A percentile compares a stretch with the other conserved stretches of the same genome.
These are phyloP conservation scores for Podospora pseudopauciseta DNA, from an alignment of 495 filamentous ascomycete species.

Conservation along the genomic window DNA sequence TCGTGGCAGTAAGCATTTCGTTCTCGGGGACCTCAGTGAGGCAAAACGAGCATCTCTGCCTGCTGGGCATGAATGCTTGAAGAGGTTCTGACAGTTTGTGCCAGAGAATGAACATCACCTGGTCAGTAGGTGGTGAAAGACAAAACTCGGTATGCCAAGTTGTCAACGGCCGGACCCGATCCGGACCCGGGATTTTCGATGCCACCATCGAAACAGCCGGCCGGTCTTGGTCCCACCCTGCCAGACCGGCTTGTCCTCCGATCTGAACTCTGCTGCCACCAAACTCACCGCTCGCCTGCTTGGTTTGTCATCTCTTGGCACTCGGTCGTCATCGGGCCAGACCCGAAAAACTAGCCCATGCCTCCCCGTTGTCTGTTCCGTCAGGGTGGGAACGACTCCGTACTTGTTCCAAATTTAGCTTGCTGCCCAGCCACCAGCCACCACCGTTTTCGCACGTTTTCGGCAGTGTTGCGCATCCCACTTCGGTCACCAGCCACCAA, in stretches of 20 bases:
- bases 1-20: not conserved
- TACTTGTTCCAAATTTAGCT: conserved; percentile 4
- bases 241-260: not conserved
- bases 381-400: conserved; percentile 2
- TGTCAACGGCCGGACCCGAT: conserved; percentile 8
- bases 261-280: not conserved
- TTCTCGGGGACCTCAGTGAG: not conserved
- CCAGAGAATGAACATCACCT: not conserved
- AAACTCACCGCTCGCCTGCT: conserved; percentile 2
- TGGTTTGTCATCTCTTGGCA: not conserved
- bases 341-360: not conserved
- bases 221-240: not conserved
- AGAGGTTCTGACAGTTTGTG: not conserved
- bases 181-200: not conserved
- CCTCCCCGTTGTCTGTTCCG: not conserved
- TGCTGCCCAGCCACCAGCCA: conserved; percentile 5
- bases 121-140: not conserved
- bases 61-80: not conserved
- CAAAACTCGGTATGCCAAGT: not conserved
- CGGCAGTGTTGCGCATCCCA: not conserved
- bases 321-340: not conserved
- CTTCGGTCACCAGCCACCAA: not conserved
- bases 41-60: not conserved
- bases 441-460: not conserved
- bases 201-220: not conserved